Evolutionary conservation across 2,329 filamentous ascomycete genomes (phyloP).

Genomic region (Dendryphion nanum): DNA sequence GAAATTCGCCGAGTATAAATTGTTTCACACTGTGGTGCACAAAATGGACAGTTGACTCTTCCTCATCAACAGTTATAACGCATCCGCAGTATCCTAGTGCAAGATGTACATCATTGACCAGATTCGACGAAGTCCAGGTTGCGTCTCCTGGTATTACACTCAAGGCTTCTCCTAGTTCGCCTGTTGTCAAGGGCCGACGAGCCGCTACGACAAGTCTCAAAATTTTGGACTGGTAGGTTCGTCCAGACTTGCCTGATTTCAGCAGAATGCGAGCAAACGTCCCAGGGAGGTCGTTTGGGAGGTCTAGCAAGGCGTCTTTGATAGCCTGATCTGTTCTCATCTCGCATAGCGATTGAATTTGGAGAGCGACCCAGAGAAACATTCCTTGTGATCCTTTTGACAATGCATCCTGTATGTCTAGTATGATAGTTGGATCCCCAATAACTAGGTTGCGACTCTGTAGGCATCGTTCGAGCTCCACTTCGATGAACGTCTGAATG

Average conservation of each 20-base stretch:
- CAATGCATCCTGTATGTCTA: constrained; percentile 24
- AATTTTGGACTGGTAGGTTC: constrained; percentile 21
- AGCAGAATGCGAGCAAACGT: constrained; percentile 17
- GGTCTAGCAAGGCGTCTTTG: constrained; percentile 17
- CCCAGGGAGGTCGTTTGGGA: constrained; percentile 17
- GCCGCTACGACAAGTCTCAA: constrained; percentile 35
- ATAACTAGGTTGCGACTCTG: constrained; percentile 13
- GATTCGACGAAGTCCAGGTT: constrained; percentile 10
- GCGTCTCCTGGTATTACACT: constrained; percentile 36
- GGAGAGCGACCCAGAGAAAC: constrained; percentile 26
- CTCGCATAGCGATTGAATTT: constrained; percentile 25
- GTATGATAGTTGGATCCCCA: constrained; percentile 22
- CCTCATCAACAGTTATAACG: constrained; percentile 21
- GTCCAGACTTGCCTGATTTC: constrained; percentile 10
- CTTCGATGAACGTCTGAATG: constrained; percentile 23
- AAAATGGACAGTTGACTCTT: constrained; percentile 18
- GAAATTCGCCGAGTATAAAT: constrained; percentile 10
- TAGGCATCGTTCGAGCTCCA: constrained; percentile 23
- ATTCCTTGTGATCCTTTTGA: constrained; percentile 19
- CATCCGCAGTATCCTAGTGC: constrained; percentile 22
- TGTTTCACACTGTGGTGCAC: constrained; percentile 21
- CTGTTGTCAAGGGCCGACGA: constrained; percentile 25
- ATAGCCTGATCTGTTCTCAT: constrained; percentile 40
- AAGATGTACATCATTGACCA: constrained; percentile 16
- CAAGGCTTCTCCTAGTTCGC: constrained; percentile 42